Evolutionary conservation across 2,329 filamentous ascomycete genomes (phyloP), one percentile per base, ranked within the genome.

Genomic region (Aureobasidium leucospermi): DNA sequence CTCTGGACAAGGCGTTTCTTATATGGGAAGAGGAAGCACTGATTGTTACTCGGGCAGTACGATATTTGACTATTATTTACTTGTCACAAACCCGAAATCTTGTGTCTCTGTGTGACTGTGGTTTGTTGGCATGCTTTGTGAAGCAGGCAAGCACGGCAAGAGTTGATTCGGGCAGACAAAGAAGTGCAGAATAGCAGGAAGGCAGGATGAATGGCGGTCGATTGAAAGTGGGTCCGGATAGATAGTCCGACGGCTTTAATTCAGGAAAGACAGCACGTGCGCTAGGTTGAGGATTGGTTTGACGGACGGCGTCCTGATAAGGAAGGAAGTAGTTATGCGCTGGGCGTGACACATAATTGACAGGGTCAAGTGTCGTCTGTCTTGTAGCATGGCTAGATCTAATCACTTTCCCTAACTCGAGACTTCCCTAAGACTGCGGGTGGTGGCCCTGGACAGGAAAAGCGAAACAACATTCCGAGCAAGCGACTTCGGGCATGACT

Each of bases 321-420:
- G 52, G 52, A 56, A 56, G 52, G 52, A 56, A 56, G 45, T n/a
- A 31, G 29, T 29, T 16, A 43, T 15, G 52, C n/a, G 41, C 41
- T 46, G 52, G 52, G 31, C 52, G 29, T 56, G 52, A 56, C 52
- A 56, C 52, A 56, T 46, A n/a, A 36, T 29, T 46, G 29, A 42
- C 39, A 36, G 4, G 28, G 23, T 16, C 11, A 31, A 45, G 28
- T 11, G 4, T 45, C 4, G 28, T 28, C 23, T 6, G 19, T n/a
- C 23, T 19, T 28, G 46, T 48, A 31, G 34, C 47, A 51, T 51
- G 47, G 32, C 47, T 46, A 13, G 7, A n/a, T 2, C 38, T 13
- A n/a, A 2, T 41, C 15, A 41, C 38, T 13, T 6, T 15, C 15
- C 38, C 38, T 41, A n/a, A 41, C 13, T 41, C 34, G 34, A 36